Evolutionary conservation across 352 stramenopile species (phyloP).

Genomic region (Ochromonadaceae sp.): DNA sequence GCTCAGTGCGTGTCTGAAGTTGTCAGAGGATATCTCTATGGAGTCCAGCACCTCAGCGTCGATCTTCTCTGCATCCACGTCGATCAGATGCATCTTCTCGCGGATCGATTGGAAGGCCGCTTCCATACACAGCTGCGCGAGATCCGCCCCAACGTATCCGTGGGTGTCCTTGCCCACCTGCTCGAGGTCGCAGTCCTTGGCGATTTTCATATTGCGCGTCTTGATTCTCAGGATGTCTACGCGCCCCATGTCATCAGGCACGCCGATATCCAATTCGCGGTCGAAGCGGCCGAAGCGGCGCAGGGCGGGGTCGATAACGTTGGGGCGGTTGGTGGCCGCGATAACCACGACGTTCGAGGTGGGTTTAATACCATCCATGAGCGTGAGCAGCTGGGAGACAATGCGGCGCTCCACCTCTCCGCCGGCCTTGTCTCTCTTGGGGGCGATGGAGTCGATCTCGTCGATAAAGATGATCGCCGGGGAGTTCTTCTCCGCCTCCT

Average conservation of each 20-base stretch:
- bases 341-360: constrained; percentile 56
- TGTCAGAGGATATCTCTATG: constrained; percentile 41
- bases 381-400: constrained; percentile 82
- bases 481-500: constrained; percentile 78
- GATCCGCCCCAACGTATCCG: constrained; percentile 80
- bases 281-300: constrained; percentile 86
- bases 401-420: constrained; percentile 92
- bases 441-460: constrained; percentile 89
- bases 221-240: constrained; percentile 80
- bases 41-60: constrained; percentile 27
- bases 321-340: constrained; percentile 51
- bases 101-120: constrained; percentile 57
- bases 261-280: constrained; percentile 85
- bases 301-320: constrained; percentile 68
- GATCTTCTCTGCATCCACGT: constrained; percentile 40
- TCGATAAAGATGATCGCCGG: constrained; percentile 96
- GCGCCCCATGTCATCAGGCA: constrained; percentile 74
- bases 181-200: constrained; percentile 46
- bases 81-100: constrained; percentile 49
- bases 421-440: constrained; percentile 69
- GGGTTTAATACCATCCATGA: constrained; percentile 72
- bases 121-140: constrained; percentile 65
- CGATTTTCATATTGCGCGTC: constrained; percentile 49
- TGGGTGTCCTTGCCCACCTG: constrained; percentile 79
- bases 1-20: constrained; percentile 74